Evolutionary conservation across 176 grass and related monocot genomes (phyloP).

Genomic region (Oryza glaberrima): DNA sequence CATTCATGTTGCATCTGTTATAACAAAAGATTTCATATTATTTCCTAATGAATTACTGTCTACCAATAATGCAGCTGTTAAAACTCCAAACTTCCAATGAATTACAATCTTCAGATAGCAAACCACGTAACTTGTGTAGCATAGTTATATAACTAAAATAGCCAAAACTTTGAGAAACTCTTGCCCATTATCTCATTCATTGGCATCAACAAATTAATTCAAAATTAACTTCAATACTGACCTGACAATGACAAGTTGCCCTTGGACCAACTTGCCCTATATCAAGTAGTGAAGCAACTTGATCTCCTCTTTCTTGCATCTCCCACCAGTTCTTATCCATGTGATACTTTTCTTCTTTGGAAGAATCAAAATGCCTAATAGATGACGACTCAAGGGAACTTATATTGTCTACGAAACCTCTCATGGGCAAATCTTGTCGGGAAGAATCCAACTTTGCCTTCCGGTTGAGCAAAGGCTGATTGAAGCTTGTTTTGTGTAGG

Average conservation of each 20-base stretch:
- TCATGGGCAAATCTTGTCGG: constrained; percentile 87
- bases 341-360: constrained; percentile 52
- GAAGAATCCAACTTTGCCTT: constrained; percentile 80
- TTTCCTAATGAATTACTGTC: constrained; percentile 17
- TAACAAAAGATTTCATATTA: background rate
- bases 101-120: background rate
- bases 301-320: constrained; percentile 78
- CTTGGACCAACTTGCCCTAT: constrained; percentile 89
- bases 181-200: background rate
- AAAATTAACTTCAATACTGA: constrained; percentile 42
- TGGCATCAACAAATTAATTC: constrained; percentile 9
- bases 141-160: constrained; percentile 6
- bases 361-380: constrained; percentile 51
- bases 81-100: background rate
- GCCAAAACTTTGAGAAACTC: background rate
- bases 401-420: constrained; percentile 85
- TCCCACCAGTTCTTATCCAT: constrained; percentile 93
- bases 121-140: constrained; percentile 10
- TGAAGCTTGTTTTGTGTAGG: constrained; percentile 59
- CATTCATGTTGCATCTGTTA: background rate
- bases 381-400: constrained; percentile 51
- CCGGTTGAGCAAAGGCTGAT: constrained; percentile 67
- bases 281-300: constrained; percentile 76
- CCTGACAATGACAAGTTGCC: constrained; percentile 86
- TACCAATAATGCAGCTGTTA: constrained; percentile 1